phyloP scores from a whole-genome alignment of 192 early-diverging fungal species.

The Coemansia sp. region DNA sequence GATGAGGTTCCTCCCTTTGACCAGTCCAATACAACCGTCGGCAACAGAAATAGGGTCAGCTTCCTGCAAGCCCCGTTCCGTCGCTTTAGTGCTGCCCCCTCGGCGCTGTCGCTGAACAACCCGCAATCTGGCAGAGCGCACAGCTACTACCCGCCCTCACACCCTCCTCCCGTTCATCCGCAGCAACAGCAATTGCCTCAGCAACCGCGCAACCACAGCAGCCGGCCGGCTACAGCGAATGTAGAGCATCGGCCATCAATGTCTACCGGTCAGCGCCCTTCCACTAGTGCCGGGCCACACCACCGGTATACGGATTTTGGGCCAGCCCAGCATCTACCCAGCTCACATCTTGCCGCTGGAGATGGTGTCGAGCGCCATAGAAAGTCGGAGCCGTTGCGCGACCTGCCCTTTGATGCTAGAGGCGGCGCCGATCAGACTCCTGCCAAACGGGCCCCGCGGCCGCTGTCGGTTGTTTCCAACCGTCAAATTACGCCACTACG shows the following conservation, averaged over 20 bases:
- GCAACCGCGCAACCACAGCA: conserved; percentile 9
- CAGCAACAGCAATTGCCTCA: conserved; percentile 5
- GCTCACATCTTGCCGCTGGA: conserved; percentile 6
- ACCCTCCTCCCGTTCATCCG: conserved; percentile 21
- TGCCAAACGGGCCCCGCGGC: conserved; percentile 25
- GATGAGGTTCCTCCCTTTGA: conserved; percentile 41
- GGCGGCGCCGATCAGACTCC: background rate
- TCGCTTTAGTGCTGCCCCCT: conserved; percentile 47
- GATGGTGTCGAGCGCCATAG: conserved; percentile 28
- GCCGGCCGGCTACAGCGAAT: conserved; percentile 33
- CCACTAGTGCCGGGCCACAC: conserved; percentile 40
- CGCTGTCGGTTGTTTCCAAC: conserved; percentile 34
- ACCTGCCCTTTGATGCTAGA: conserved; percentile 26
- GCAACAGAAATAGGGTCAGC: conserved; percentile 37
- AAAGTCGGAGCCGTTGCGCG: conserved; percentile 39
- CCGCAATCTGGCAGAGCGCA: background rate
- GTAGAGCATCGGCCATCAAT: conserved; percentile 14
- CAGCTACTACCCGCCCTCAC: conserved; percentile 31
- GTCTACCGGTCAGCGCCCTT: conserved; percentile 28
- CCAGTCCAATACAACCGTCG: conserved; percentile 31
- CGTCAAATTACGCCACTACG: conserved; percentile 44
- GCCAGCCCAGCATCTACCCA: conserved; percentile 15
- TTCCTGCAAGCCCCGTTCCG: conserved; percentile 47
- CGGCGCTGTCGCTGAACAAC: conserved; percentile 32
- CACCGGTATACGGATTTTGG: conserved; percentile 49